Percentiles rank a stretch among this genome's conserved stretches.
phyloP scores from a whole-genome alignment of 2,329 filamentous ascomycete genomes.

The Conoideocrella luteorostrata region DNA sequence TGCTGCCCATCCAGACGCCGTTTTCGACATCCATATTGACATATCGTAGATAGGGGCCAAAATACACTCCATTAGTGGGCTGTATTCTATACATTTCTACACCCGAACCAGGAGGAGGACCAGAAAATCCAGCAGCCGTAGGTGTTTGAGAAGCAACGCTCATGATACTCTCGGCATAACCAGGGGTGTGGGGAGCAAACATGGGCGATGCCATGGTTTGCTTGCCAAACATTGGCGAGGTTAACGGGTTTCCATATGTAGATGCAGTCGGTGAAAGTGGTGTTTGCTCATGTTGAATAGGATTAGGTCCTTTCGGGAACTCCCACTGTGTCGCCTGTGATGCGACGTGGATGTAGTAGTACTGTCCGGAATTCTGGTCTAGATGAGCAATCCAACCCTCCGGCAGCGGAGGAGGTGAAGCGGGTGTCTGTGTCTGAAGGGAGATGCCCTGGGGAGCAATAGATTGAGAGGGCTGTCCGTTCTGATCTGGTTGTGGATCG shows the following conservation, averaged over 20 bases:
- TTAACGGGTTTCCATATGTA: conserved; percentile 67
- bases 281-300: conserved; percentile 72
- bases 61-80: conserved; percentile 95
- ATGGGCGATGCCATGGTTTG: conserved; percentile 65
- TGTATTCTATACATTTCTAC: conserved; percentile 91
- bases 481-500: conserved; percentile 55
- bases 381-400: conserved; percentile 98
- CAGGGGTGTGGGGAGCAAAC: conserved; percentile 74
- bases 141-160: conserved; percentile 71
- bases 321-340: conserved; percentile 98
- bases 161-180: conserved; percentile 80
- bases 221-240: conserved; percentile 59
- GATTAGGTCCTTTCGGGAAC: conserved; percentile 92
- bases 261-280: conserved; percentile 79
- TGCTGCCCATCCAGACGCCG: conserved; percentile 87
- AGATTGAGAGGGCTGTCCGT: conserved; percentile 38
- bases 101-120: conserved; percentile 80
- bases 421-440: conserved; percentile 48
- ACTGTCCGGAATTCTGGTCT: conserved; percentile 91
- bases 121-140: conserved; percentile 74
- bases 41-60: conserved; percentile 91
- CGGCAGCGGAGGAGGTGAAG: conserved; percentile 85
- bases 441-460: conserved; percentile 35
- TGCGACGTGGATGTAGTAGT: conserved; percentile 96
- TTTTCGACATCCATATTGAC: conserved; percentile 95